Base-by-base conservation (phyloP, 2,329 filamentous ascomycete genomes). In the Colletotrichum orchidophilum region DNA sequence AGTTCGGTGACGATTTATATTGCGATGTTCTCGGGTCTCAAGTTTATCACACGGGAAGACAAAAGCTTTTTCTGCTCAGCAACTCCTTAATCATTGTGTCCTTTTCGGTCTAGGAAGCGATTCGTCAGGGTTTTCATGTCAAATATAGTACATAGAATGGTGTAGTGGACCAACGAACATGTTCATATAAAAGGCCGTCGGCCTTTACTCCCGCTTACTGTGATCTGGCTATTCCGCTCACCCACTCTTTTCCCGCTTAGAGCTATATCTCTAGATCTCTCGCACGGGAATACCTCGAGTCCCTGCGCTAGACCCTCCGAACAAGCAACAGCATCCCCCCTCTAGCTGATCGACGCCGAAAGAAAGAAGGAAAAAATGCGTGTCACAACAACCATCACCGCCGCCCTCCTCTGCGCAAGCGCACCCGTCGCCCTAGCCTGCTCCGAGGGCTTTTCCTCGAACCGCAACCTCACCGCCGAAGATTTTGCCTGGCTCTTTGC, bases 401-500 rank as follows among this genome's bases (percentile, higher is more conserved):
- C 27, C 58, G 21, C 24, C 18, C 7, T 55, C 3, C 46, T 55
- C 49, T n/a, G 39, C 39, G 39, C 39, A 46, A 46, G 39, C 39
- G 21, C 27, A 11, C 21, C 61, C 21, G 3, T 55, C 50, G 18
- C 24, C 21, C 49, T 35, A 63, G 24, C 31, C 49, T 54, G 49
- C 31, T 63, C 24, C n/a, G 21, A 18, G 24, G 59, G 59, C 29
- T 62, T 52, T 42, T 27, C 39, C 7, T 33, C 59, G 26, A 12
- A 61, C 58, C 35, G 58, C 1, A 13, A 61, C 39, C 33, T 61
- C 58, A 5, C 26, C 26, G 35, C 58, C 4, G 58, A 13, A 9
- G 39, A 46, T 12, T 61, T 12, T 11, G 58, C 58, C 39, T 61
- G 58, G 58, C 58, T 61, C 58, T 61, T 61, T 29, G 33, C 58